These are phyloP conservation scores for Globisporangium mamillatum DNA, from an alignment of 352 stramenopile species.

Conservation along the genomic window DNA sequence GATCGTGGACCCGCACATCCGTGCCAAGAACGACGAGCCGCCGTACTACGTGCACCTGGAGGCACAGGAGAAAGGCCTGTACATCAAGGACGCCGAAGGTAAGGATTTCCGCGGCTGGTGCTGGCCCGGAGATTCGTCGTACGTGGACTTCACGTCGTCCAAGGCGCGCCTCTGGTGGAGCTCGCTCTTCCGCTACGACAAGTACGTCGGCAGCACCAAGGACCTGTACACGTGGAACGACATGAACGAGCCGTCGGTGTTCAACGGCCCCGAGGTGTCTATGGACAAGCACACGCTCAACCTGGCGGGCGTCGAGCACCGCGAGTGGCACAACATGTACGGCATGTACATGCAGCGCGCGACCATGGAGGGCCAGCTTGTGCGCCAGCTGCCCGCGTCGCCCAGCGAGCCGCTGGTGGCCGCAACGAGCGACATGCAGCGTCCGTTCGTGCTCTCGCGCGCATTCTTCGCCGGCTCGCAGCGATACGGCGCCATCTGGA, in stretches of 20 bases:
- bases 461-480: constrained; percentile 98
- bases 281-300: constrained; percentile 95
- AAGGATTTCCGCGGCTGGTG: constrained; percentile 99
- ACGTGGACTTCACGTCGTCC: constrained; percentile 96
- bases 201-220: constrained; percentile 91
- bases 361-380: constrained; percentile 91
- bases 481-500: constrained; percentile 97
- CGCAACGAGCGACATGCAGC: constrained; percentile 57
- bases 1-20: constrained; percentile 99
- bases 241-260: constrained; percentile 99
- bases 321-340: constrained; percentile 99
- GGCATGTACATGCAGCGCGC: constrained; percentile 97
- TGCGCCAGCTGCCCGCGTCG: constrained; percentile 59
- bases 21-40: constrained; percentile 86
- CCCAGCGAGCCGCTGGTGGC: constrained; percentile 35
- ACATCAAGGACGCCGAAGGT: constrained; percentile 95
- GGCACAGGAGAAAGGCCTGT: constrained; percentile 86
- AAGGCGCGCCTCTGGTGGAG: constrained; percentile 96
- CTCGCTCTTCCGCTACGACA: constrained; percentile 93
- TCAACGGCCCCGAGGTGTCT: constrained; percentile 99
- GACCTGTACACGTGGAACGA: constrained; percentile 99
- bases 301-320: constrained; percentile 94
- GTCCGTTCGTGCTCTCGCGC: constrained; percentile 97
- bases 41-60: constrained; percentile 91
- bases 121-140: constrained; percentile 98